Conservation (phyloP, 2,329 filamentous ascomycete genomes). For the Fusarium acutatum region DNA sequence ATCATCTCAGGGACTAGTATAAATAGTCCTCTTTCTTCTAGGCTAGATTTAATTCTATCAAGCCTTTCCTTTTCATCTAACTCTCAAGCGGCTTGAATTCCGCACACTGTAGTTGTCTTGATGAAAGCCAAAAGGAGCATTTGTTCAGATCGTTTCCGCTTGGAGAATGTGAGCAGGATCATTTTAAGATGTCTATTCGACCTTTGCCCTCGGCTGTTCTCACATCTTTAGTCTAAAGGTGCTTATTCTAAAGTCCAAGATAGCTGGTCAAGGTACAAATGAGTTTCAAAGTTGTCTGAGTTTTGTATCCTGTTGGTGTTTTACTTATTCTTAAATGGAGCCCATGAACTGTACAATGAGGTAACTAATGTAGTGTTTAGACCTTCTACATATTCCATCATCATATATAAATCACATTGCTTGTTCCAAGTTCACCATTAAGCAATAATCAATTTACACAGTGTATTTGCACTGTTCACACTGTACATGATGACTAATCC, state of each 20-base stretch:
- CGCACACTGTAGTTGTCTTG: neutral
- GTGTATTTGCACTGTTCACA: neutral
- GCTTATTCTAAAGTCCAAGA: neutral
- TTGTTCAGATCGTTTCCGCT: neutral
- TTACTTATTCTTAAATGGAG: too few relatives aligned
- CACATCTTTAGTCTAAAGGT: neutral
- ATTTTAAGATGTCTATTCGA: neutral
- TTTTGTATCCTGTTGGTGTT: neutral
- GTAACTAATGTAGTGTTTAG: neutral
- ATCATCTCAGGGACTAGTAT: too few relatives aligned
- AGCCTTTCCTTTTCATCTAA: too few relatives aligned
- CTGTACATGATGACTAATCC: slow-evolving; percentile 15
- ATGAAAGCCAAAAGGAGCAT: neutral
- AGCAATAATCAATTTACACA: neutral
- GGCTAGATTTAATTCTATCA: too few relatives aligned
- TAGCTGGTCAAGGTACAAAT: neutral
- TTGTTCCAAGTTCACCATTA: neutral
- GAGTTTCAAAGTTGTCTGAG: neutral
- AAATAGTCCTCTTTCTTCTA: too few relatives aligned
- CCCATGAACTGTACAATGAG: too few relatives aligned
- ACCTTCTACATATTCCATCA: neutral
- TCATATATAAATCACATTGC: neutral
- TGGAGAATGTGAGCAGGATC: too few relatives aligned
- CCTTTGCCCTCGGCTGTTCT: neutral
- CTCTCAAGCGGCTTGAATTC: neutral